These are phyloP conservation scores for Barnettozyma wickerhamii DNA, from an alignment of 805 yeast species.

Conservation along the genomic window DNA sequence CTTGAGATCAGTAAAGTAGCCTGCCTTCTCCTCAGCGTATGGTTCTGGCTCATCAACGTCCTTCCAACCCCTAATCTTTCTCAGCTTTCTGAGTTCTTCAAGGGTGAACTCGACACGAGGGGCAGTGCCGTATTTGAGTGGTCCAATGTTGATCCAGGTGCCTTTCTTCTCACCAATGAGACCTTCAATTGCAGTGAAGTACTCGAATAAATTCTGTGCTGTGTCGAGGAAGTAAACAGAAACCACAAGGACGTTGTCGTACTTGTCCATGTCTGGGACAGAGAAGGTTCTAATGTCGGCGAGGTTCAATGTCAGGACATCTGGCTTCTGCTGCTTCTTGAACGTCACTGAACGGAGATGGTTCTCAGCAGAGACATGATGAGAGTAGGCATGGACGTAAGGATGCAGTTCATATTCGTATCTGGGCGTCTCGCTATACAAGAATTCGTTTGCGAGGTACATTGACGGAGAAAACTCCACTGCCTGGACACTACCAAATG, in stretches of 20 bases:
- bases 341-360: slow-evolving; percentile 47
- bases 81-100: slow-evolving; percentile 58
- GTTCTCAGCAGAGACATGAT: slow-evolving; percentile 43
- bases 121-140: slow-evolving; percentile 86
- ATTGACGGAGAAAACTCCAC: slow-evolving; percentile 74
- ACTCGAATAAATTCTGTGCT: slow-evolving; percentile 79
- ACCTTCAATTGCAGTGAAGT: slow-evolving; percentile 58
- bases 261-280: slow-evolving; percentile 25
- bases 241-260: slow-evolving; percentile 50
- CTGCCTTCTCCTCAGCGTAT: slow-evolving; percentile 37
- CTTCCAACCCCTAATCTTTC: slow-evolving; percentile 62
- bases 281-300: slow-evolving; percentile 64
- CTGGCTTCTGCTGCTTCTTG: slow-evolving; percentile 36
- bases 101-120: slow-evolving; percentile 69
- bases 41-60: slow-evolving; percentile 34
- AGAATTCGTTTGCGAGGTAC: slow-evolving; percentile 63
- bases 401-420: slow-evolving; percentile 35
- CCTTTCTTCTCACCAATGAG: slow-evolving; percentile 44
- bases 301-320: slow-evolving; percentile 42
- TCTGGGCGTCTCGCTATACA: slow-evolving; percentile 32
- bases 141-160: slow-evolving; percentile 89
- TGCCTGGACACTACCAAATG: slow-evolving; percentile 53
- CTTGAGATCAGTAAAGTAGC: slow-evolving; percentile 61
- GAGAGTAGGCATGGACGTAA: slow-evolving; percentile 62
- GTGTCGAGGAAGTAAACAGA: slow-evolving; percentile 86